Base-by-base conservation (phyloP, 306 rosid genomes). In the Vigna nakashimae region DNA sequence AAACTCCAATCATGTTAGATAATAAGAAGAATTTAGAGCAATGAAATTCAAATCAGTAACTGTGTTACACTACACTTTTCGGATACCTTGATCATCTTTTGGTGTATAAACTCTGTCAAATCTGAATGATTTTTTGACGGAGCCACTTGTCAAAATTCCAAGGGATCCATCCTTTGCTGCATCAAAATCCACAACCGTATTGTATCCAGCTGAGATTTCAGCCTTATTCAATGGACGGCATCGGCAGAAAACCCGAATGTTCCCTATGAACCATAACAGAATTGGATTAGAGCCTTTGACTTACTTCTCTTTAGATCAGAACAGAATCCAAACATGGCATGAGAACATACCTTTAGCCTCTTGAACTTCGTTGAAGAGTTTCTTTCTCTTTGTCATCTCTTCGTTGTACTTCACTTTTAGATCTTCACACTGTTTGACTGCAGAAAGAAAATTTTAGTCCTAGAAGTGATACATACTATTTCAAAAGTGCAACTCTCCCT, bases 341-440 rank as follows among this genome's bases (percentile, higher is more conserved):
- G 22, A 74, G 70, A 62, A 71, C 81, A 79, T 82, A 83, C 98
- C 98, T 88, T 93, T 93, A 70, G 96, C 93, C 76, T 93, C 98
- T 75, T 91, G 98, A 88, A 91, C 94, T 84, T 90, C 96, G 75
- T 93, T 93, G 64, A 93, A 93, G 42, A 93, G 96, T 79, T 84
- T 88, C 84, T 84, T 93, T 77, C 96, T 89, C 88, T 80, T 67
- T 74, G 80, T 79, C 90, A 89, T 93, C 85, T 93, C 98, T 77
- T 93, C 98, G 2, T 80, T 78, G 83, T 89, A 93, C 81, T 89
- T 93, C 77, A 86, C 71, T 85, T 93, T 93, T 26, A 93, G 92
- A 79, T 93, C 98, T 82, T 93, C 98, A 85, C 92, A 90, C 86
- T 93, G 94, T 75, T 79, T 84, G 79, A 93, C 98, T 93, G 90